phyloP scores from a whole-genome alignment of 805 yeast genomes.

The Ogataea methanolica region DNA sequence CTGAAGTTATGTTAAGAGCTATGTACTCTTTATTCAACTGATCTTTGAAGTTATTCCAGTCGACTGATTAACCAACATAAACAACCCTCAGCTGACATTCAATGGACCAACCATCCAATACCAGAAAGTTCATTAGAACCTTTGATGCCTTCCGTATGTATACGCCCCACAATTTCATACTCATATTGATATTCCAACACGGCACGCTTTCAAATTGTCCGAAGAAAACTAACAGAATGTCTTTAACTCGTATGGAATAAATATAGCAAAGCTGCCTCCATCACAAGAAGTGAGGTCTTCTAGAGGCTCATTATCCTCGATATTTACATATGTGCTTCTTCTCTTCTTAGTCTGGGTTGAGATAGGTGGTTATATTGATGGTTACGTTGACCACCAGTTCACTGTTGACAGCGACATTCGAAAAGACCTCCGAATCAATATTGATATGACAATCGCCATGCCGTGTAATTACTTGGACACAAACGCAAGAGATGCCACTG shows the following conservation, averaged over 20 bases:
- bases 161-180: neutral
- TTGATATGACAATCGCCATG: slow-evolving; percentile 78
- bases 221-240: neutral
- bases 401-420: slow-evolving; percentile 60
- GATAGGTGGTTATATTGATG: slow-evolving; percentile 80
- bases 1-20: no score
- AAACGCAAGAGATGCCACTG: slow-evolving; percentile 71
- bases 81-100: neutral
- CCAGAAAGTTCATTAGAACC: slow-evolving; percentile 31
- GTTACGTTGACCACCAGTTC: slow-evolving; percentile 73
- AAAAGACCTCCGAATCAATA: slow-evolving; percentile 59
- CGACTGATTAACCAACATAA: no score
- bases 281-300: slow-evolving; percentile 67
- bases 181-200: neutral
- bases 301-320: slow-evolving; percentile 72
- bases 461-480: slow-evolving; percentile 77
- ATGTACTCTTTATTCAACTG: neutral
- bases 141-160: slow-evolving; percentile 71
- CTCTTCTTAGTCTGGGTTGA: slow-evolving; percentile 78
- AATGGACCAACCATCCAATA: slow-evolving; percentile 15
- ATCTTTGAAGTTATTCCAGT: neutral
- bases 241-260: no score
- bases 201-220: no score
- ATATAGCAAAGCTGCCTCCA: slow-evolving; percentile 60
- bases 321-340: slow-evolving; percentile 56